A percentile compares a stretch with the other conserved stretches of the same genome.
phyloP scores from a whole-genome alignment of 2,329 filamentous ascomycete genomes.

The Fusarium brevicatenulatum region DNA sequence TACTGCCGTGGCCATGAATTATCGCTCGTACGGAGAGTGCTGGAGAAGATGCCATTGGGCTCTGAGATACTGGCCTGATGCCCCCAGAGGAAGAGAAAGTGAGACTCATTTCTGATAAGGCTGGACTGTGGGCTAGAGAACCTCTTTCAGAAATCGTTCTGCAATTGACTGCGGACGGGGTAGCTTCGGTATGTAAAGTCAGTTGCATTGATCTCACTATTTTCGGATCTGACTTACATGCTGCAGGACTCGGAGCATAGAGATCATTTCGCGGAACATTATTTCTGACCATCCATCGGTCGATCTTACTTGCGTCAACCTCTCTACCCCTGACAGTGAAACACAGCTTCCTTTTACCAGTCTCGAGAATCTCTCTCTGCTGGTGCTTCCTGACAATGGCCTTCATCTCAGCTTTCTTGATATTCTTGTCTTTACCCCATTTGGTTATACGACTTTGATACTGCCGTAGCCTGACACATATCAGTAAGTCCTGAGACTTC shows the following conservation, averaged over 20 bases:
- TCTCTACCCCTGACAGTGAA: not conserved
- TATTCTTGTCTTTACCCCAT: conserved; percentile 6
- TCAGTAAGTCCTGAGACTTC: not conserved
- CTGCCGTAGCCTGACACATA: not conserved
- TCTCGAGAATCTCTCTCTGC: not conserved
- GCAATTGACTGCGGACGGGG: not conserved
- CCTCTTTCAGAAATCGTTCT: not conserved
- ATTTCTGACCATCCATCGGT: conserved; percentile 4
- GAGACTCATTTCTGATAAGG: not conserved
- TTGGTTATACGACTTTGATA: not conserved
- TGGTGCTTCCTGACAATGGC: not conserved
- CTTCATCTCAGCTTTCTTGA: not conserved
- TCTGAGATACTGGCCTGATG: fast-evolving
- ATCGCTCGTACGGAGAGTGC: fast-evolving
- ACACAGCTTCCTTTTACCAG: not conserved
- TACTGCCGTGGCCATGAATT: fast-evolving
- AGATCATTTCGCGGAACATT: not conserved
- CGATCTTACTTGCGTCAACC: not conserved
- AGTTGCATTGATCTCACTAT: fast-evolving
- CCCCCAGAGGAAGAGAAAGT: fast-evolving
- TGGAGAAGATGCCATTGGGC: not conserved
- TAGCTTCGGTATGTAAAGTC: not conserved
- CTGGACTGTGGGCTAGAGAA: not conserved
- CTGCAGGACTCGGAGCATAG: not conserved
- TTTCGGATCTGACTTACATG: not conserved